Evolutionary conservation across 2,329 filamentous ascomycete species (phyloP).

Genomic region (Fusarium transvaalense): DNA sequence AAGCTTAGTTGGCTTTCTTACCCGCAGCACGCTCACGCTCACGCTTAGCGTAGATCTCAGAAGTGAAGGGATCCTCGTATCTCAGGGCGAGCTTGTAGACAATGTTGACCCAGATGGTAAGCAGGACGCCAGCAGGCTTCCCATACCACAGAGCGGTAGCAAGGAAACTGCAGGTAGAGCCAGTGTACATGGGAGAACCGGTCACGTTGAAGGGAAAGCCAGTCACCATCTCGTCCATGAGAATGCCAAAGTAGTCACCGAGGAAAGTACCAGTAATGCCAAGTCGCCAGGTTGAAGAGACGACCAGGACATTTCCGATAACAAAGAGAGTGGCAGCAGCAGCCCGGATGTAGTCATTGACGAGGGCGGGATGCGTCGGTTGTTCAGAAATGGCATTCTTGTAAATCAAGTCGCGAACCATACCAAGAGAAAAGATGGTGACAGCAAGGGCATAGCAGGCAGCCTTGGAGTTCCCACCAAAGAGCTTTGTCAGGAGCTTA

Average conservation of each 20-base stretch:
- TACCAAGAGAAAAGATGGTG: constrained; percentile 91
- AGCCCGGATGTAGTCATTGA: constrained; percentile 69
- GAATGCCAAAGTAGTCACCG: constrained; percentile 98
- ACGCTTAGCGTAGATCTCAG: constrained; percentile 90
- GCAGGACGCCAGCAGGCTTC: constrained; percentile 84
- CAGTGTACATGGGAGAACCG: constrained; percentile 95
- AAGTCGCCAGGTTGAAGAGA: constrained; percentile 90
- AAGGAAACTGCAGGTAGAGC: constrained; percentile 91
- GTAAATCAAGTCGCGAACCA: constrained; percentile 89
- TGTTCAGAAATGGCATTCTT: constrained; percentile 82
- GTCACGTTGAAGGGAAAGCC: constrained; percentile 96
- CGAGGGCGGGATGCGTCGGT: constrained; percentile 80
- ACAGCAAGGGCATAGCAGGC: constrained; percentile 92
- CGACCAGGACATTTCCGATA: constrained; percentile 83
- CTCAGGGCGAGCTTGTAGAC: constrained; percentile 84
- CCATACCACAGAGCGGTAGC: constrained; percentile 87
- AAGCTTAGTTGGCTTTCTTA: constrained; percentile 65
- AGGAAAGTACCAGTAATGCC: constrained; percentile 96
- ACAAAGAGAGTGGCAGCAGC: constrained; percentile 79
- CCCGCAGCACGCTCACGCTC: constrained; percentile 68
- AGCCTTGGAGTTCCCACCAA: constrained; percentile 79
- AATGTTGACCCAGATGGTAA: constrained; percentile 80
- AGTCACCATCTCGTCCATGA: constrained; percentile 95
- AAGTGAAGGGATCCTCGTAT: constrained; percentile 96
- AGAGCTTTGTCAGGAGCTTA: constrained; percentile 88